Evolutionary conservation across 192 early-diverging fungal genomes (phyloP), one percentile per base, ranked within the genome.

Genomic region (Glomus cerebriforme): DNA sequence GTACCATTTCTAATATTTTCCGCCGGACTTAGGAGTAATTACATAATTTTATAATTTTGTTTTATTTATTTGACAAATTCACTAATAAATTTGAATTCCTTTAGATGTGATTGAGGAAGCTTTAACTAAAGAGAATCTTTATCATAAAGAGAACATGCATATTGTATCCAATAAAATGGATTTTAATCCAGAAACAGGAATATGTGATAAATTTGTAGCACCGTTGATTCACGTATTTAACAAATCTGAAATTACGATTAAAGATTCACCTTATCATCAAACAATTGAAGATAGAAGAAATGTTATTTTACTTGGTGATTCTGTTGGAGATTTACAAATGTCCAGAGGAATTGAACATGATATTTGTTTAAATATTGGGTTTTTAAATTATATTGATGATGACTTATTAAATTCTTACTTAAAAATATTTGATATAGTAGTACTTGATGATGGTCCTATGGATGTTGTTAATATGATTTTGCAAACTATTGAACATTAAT

Each of bases 141-240:
- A 85, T 26, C 73, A 66, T 32, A 49, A 34, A n/a, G n/a, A n/a
- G 9, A 90, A 91, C 70, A 87, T 94, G 85, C 87, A 93, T 65
- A 87, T 93, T 32, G 91, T 94, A 1, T 91, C 92, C 7, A 94
- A 94, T 79, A 81, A 81, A 78, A 91, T 94, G 91, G 79, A 80
- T 32, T 94, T 93, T 81, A 86, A 91, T 73, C 26, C 62, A n/a
- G 85, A 82, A 3, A 80, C 78, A 0, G 87, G 79, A 37, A 76
- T 86, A 3, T 91, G 90, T 64, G 88, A 86, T 26, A 84, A 81
- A 27, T 94, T 94, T 78, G 78, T 86, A 37, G 87, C 85, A n/a
- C 92, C 91, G 0, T 58, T 94, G 69, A 92, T 94, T 37, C 93
- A 93, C 77, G 82, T 88, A 1, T 89, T 93, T 71, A 94, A 93